Percentiles rank a stretch among this genome's conserved stretches.
Evolutionary conservation across 139 green algal genomes (phyloP).

Genomic region (Chara braunii): DNA sequence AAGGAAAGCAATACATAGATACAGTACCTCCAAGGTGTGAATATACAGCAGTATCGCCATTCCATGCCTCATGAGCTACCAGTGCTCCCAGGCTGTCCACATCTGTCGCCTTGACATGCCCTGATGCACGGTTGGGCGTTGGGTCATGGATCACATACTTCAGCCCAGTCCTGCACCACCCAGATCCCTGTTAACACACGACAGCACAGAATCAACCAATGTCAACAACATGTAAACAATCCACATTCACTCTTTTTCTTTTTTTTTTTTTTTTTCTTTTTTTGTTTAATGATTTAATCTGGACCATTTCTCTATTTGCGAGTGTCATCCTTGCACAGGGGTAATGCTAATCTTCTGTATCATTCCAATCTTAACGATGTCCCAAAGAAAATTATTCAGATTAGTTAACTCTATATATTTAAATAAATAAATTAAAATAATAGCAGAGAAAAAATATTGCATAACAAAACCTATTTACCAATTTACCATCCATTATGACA

Average conservation of each 20-base stretch:
- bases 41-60: slow-evolving; percentile 19
- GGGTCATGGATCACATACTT: slow-evolving; percentile 32
- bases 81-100: slow-evolving; percentile 11
- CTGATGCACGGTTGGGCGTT: slow-evolving; percentile 5
- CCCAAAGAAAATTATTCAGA: neutral
- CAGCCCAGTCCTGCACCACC: slow-evolving; percentile 13
- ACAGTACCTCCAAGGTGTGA: slow-evolving; percentile 11
- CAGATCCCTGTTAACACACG: slow-evolving; percentile 20
- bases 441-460: neutral
- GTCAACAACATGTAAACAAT: too few relatives aligned
- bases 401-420: neutral
- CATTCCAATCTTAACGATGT: too few relatives aligned
- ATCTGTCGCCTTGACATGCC: slow-evolving; percentile 12
- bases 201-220: slow-evolving; percentile 7
- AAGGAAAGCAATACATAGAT: neutral
- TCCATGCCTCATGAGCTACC: slow-evolving; percentile 10
- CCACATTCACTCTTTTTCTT: too few relatives aligned
- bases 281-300: too few relatives aligned
- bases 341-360: too few relatives aligned
- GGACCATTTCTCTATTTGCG: too few relatives aligned
- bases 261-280: too few relatives aligned
- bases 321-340: too few relatives aligned
- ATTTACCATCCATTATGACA: too few relatives aligned
- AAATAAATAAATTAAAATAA: neutral
- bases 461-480: neutral